Conservation (phyloP, 257 asterid genomes). For the Petunia secreta region DNA sequence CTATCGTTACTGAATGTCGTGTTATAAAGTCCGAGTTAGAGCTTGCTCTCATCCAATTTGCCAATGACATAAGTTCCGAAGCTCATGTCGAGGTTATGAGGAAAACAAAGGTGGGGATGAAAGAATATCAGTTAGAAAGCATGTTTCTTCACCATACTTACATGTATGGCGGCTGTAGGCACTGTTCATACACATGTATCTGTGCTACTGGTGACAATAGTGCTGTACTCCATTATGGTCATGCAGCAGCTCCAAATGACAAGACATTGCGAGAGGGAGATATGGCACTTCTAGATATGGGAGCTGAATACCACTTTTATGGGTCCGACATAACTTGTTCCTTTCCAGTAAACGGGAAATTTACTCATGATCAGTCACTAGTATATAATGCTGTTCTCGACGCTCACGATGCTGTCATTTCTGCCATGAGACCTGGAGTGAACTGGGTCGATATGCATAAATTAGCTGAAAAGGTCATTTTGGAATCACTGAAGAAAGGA, state of each 20-base stretch:
- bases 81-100: conserved; percentile 99
- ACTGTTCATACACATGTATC: conserved; percentile 97
- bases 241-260: conserved; percentile 98
- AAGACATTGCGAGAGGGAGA: conserved; percentile 86
- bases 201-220: conserved; percentile 95
- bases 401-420: conserved; percentile 95
- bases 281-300: conserved; percentile 97
- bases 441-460: conserved; percentile 95
- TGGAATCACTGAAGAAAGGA: conserved; percentile 75
- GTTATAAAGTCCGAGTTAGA: conserved; percentile 78
- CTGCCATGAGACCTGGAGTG: conserved; percentile 87
- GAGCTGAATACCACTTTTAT: conserved; percentile 95
- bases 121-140: conserved; percentile 95
- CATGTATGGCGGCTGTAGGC: conserved; percentile 98
- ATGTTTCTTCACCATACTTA: conserved; percentile 97
- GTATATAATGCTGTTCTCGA: conserved; percentile 88
- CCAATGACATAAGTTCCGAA: conserved; percentile 98
- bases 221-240: conserved; percentile 96
- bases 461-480: conserved; percentile 72
- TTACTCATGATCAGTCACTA: conserved; percentile 75
- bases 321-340: conserved; percentile 98
- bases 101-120: conserved; percentile 76
- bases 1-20: conserved; percentile 94
- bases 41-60: conserved; percentile 84
- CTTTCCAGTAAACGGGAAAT: conserved; percentile 94